A percentile compares a stretch with the other conserved stretches of the same genome.
Evolutionary conservation across 805 yeast species (phyloP).

Genomic region (Sugiyamaella valdiviana): DNA sequence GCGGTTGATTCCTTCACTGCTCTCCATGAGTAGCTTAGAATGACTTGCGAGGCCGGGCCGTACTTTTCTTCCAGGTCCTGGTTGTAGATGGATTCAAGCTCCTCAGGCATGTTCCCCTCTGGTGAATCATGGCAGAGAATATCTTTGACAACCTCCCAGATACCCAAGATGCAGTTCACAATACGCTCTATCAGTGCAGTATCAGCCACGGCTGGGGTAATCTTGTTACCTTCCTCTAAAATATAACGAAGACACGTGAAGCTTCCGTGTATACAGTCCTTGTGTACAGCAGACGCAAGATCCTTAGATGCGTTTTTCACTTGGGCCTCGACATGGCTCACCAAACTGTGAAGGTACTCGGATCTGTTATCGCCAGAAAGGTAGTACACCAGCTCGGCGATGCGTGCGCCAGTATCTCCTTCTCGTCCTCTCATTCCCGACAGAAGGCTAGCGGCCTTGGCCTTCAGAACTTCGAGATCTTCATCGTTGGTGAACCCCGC

Average conservation of each 20-base stretch:
- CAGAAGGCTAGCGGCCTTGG: conserved; percentile 25
- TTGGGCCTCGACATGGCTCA: conserved; percentile 33
- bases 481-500: conserved; percentile 21
- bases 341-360: conserved; percentile 31
- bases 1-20: conserved; percentile 68
- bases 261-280: conserved; percentile 61
- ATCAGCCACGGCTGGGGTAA: conserved; percentile 9
- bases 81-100: conserved; percentile 22
- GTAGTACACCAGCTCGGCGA: conserved; percentile 46
- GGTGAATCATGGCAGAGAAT: conserved; percentile 65
- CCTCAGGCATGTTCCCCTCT: conserved; percentile 54
- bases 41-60: conserved; percentile 37
- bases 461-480: conserved; percentile 26
- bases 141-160: conserved; percentile 44
- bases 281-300: conserved; percentile 40
- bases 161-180: conserved; percentile 15
- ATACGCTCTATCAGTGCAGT: conserved; percentile 21
- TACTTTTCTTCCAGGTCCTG: conserved; percentile 24
- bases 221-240: conserved; percentile 30
- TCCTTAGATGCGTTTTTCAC: conserved; percentile 33
- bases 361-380: conserved; percentile 19
- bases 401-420: conserved; percentile 75
- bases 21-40: conserved; percentile 74
- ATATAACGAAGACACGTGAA: conserved; percentile 53
- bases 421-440: conserved; percentile 46